Percentiles rank a stretch among this genome's conserved stretches.
Conservation (phyloP, 257 asterid genomes). For the Handroanthus guayacan region DNA sequence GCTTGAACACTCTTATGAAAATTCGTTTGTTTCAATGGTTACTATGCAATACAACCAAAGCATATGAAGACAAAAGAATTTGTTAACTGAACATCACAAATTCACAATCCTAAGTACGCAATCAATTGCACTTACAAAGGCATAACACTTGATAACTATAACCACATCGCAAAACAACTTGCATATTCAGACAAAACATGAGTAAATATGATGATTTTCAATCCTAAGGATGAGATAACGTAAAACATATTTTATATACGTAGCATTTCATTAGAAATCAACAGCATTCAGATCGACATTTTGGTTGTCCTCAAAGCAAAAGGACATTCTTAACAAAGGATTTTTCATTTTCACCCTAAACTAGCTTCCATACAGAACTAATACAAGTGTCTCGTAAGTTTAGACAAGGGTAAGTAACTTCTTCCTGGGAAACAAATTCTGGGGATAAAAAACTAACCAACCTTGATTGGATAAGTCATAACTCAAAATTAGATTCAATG, state of each 20-base stretch:
- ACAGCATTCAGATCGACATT: neutral
- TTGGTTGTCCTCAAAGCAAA: neutral
- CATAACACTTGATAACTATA: too few relatives aligned
- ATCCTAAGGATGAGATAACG: neutral
- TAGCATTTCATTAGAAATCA: neutral
- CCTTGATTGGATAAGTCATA: neutral
- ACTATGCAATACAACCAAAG: neutral
- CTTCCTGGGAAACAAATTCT: neutral
- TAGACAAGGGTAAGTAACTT: neutral
- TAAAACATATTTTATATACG: neutral
- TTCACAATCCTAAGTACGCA: neutral
- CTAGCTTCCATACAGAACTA: neutral
- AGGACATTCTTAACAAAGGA: conserved; percentile 1
- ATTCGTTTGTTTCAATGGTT: neutral
- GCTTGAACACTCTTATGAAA: too few relatives aligned
- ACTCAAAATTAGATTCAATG: conserved; percentile 38
- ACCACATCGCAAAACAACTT: neutral
- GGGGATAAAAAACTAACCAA: neutral
- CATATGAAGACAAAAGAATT: neutral
- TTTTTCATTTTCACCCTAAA: neutral
- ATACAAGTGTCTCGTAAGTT: neutral
- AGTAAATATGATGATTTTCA: neutral
- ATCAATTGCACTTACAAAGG: neutral
- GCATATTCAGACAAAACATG: neutral
- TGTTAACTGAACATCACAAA: neutral